Evolutionary conservation across 768 basidiomycete genomes (phyloP), one percentile per base, ranked within the genome.

Genomic region (Mycena belliarum): DNA sequence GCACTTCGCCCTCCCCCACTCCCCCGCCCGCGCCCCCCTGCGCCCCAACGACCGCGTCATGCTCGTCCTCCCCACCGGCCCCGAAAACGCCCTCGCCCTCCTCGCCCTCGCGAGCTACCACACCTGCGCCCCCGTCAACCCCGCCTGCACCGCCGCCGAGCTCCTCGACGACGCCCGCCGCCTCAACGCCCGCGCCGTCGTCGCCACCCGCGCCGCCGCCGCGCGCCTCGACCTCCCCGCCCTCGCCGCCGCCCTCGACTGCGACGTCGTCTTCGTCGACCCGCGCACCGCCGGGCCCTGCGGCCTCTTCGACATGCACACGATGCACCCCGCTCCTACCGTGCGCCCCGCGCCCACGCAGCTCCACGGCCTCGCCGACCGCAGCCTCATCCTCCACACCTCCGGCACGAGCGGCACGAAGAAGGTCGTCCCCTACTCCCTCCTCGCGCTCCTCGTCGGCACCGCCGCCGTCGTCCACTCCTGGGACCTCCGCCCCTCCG

Each of bases 381-480:
- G 77, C 32, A 79, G 80, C 4, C 71, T 86, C 7, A 78, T 86
- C n/a, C 68, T 86, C 35, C 82, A 84, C 60, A 86, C 84, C 2
- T 81, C 79, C 33, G 84, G 84, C 0, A 85, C 83, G 24, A 85
- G 82, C 51, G 82, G 83, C 5, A 78, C 73, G 69, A 81, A 81
- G 67, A 81, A 81, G 64, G 76, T 77, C 25, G 79, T 79, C 8
- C 77, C 77, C 3, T 80, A 80, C 56, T 70, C 74, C 6, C 70
- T 80, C 28, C 71, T 72, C 14, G 71, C 75, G 2, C 65, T 81
- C 46, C 70, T 81, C 50, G 73, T 79, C 23, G 79, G 79, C 9
- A 76, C 79, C 9, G 76, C 74, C 66, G 73, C 72, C 47, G 77
- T 79, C 8, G 71, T 77, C 0, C 68, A 73, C 28, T 78, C 77